A percentile compares a stretch with the other conserved stretches of the same genome.
These are phyloP conservation scores for Casuarina equisetifolia DNA, from an alignment of 306 rosid genomes.

Conservation along the genomic window DNA sequence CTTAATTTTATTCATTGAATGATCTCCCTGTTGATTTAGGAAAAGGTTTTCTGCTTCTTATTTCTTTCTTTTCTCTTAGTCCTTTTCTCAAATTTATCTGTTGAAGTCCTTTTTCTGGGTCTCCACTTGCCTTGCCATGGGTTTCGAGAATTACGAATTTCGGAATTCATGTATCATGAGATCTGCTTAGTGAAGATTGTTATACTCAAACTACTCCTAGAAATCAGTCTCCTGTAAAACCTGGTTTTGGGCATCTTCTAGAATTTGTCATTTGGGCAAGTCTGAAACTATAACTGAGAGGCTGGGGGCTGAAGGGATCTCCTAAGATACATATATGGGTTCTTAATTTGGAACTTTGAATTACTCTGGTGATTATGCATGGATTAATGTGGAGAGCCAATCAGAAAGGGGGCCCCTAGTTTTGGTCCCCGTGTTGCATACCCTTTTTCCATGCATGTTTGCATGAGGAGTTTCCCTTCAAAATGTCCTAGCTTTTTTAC, in stretches of 20 bases:
- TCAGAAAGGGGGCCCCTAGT: not conserved
- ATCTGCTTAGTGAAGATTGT: not conserved
- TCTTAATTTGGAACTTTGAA: not conserved
- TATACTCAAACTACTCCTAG: not conserved
- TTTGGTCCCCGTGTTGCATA: not conserved
- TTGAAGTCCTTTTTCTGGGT: not conserved
- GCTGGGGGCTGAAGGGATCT: not conserved
- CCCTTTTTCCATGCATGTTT: not conserved
- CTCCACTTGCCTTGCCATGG: not conserved
- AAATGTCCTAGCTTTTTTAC: not conserved
- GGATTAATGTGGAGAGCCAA: not conserved
- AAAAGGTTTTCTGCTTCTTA: not conserved
- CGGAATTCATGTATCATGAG: not conserved
- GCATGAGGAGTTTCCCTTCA: not conserved
- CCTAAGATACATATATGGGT: not conserved
- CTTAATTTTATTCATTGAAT: slow-evolving; percentile 22
- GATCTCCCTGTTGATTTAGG: slow-evolving; percentile 24
- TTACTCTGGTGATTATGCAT: not conserved
- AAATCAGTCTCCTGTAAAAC: not conserved
- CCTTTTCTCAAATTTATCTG: not conserved
- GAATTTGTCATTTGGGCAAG: not conserved
- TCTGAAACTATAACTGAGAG: not conserved
- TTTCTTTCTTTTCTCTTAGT: not conserved
- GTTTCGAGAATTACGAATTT: not conserved
- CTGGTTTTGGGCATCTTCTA: not conserved